Conservation (phyloP, 441 rosid genomes). For the Populus tomentosa region DNA sequence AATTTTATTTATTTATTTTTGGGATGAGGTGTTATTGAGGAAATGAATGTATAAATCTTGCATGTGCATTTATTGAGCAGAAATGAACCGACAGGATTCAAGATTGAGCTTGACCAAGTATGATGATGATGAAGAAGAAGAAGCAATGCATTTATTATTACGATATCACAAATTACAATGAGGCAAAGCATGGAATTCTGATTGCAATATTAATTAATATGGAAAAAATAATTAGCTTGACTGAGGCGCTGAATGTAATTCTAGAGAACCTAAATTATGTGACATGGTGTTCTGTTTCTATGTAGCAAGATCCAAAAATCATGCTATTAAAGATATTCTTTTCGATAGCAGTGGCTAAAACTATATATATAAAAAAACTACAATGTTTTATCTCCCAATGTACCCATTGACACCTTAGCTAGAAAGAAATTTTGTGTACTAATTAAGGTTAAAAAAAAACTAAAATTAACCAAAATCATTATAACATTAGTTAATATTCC, state of each 20-base stretch:
- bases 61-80: background rate
- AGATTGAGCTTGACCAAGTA: background rate
- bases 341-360: background rate
- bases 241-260: background rate
- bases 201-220: background rate
- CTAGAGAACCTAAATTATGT: conserved; percentile 11
- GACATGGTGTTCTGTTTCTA: conserved; percentile 11
- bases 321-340: conserved; percentile 8
- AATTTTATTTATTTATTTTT: too few species aligned
- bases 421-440: too few species aligned
- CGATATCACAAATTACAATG: background rate
- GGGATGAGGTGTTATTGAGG: too few species aligned
- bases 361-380: background rate
- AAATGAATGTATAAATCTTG: too few species aligned
- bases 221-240: background rate
- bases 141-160: background rate
- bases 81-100: background rate
- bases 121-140: background rate
- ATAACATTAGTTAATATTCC: too few species aligned
- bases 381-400: background rate
- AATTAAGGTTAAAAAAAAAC: too few species aligned
- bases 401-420: background rate
- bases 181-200: background rate
- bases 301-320: conserved; percentile 28
- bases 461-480: too few species aligned